Percentiles rank a stretch among this genome's conserved stretches.
Conservation (phyloP, 75 land plant species). For the Cryptomeria japonica region DNA sequence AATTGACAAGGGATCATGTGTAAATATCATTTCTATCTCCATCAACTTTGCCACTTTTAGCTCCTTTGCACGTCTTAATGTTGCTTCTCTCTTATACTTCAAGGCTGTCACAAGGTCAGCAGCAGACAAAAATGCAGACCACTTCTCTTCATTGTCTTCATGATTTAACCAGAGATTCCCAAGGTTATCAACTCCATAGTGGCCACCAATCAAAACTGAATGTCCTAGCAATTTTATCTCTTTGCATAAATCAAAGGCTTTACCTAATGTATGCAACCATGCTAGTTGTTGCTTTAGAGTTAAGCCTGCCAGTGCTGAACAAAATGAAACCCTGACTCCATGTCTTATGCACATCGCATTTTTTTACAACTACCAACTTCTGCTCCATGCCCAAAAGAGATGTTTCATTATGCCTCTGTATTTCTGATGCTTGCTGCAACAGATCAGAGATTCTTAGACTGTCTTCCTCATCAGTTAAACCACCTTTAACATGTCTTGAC, state of each 20-base stretch:
- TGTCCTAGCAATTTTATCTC: constrained; percentile 24
- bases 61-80: constrained; percentile 24
- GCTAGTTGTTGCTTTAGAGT: constrained; percentile 14
- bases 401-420: constrained; percentile 35
- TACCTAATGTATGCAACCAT: constrained; percentile 29
- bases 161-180: constrained; percentile 39
- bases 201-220: constrained; percentile 37
- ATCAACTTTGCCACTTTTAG: constrained; percentile 29
- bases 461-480: constrained; percentile 21
- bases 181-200: constrained; percentile 42
- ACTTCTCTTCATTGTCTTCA: constrained; percentile 22
- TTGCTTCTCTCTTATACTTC: constrained; percentile 17
- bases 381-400: constrained; percentile 28
- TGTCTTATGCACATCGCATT: constrained; percentile 42
- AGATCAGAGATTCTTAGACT: constrained; percentile 36
- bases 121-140: constrained; percentile 26
- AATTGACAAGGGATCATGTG: constrained; percentile 28
- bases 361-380: constrained; percentile 30
- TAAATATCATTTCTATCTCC: constrained; percentile 49
- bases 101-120: constrained; percentile 23
- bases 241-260: constrained; percentile 20
- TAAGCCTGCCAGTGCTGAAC: constrained; percentile 17
- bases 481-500: constrained; percentile 29
- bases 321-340: constrained; percentile 39
- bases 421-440: constrained; percentile 48